Evolutionary conservation across 176 grass and related monocot genomes (phyloP), one percentile per base, ranked within the genome.

Genomic region (Eleusine coracana): DNA sequence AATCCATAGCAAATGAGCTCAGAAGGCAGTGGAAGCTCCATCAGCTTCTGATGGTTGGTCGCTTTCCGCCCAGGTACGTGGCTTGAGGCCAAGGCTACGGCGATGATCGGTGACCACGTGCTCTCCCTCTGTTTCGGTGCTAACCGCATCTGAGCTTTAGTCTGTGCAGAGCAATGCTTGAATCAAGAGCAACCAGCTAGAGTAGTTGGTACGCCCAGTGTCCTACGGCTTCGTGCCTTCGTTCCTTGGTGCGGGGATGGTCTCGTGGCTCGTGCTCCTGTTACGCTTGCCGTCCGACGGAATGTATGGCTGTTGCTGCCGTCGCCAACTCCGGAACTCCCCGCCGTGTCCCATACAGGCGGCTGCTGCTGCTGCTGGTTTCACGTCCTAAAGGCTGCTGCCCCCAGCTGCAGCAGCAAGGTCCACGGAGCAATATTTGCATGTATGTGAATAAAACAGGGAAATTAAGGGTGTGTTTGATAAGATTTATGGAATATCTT

Each of bases 281-380:
- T 17, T 41, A 64, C 18, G 12, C 82, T 83, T 83, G 10, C 60
- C 61, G 61, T 66, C 31, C 0, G 46, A 83, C 61, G 48, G 10
- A 34, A 67, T 27, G 58, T 4, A 13, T 4, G 16, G 14, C 15
- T 3, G 50, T 52, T 55, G 15, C 51, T 5, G 17, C 51, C 51
- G 51, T 55, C 51, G 51, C 3, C 51, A 55, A 55, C 51, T n/a
- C n/a, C n/a, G n/a, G n/a, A n/a, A n/a, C n/a, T 55, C 51, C 17
- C 31, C 31, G 31, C 31, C 31, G 31, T 34, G 31, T 34, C 31
- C 31, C 31, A 1, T 34, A 34, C 31, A 34, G 31, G 31, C 31
- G 1, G 31, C 0, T 34, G 31, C 2, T 34, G 31, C 31, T 34
- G 31, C 31, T 34, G 31, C 31, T 34, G 31, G 2, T 34, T 34